A percentile compares a stretch with the other conserved stretches of the same genome.
These are phyloP conservation scores for Vachellia collinsii DNA, from an alignment of 306 rosid species.

Conservation along the genomic window DNA sequence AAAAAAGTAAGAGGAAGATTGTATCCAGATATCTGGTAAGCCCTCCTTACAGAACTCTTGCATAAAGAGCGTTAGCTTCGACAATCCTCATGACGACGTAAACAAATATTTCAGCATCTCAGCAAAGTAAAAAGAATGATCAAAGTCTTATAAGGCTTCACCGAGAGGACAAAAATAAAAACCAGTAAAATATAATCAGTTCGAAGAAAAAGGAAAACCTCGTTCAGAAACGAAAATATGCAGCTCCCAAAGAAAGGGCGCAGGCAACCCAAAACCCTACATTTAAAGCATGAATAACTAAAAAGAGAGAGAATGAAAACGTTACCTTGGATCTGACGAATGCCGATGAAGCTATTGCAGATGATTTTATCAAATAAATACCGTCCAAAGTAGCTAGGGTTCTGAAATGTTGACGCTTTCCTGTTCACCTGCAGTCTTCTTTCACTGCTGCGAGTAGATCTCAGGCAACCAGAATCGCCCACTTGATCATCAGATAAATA, in stretches of 20 bases:
- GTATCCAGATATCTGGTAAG: neutral
- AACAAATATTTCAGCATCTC: conserved; percentile 25
- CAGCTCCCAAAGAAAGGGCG: neutral
- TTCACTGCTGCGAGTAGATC: conserved; percentile 57
- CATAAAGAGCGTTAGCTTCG: neutral
- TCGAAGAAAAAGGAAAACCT: neutral
- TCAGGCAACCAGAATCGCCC: conserved; percentile 43
- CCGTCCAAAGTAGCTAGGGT: conserved; percentile 47
- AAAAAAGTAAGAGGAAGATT: neutral
- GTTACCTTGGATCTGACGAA: conserved; percentile 13
- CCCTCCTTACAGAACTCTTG: neutral
- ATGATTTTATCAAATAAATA: conserved; percentile 14
- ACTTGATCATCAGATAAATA: neutral
- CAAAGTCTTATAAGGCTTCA: conserved; percentile 41
- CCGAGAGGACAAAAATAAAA: neutral
- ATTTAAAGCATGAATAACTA: neutral
- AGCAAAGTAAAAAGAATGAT: conserved; percentile 14
- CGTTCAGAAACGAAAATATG: neutral
- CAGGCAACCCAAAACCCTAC: neutral
- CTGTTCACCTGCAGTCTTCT: conserved; percentile 44
- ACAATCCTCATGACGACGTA: neutral
- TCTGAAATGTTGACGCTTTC: conserved; percentile 45
- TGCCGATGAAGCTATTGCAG: conserved; percentile 38
- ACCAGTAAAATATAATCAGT: neutral
- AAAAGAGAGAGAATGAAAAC: neutral